Conservation (phyloP, 2,329 filamentous ascomycete genomes). For the Drechslerella dactyloides region DNA sequence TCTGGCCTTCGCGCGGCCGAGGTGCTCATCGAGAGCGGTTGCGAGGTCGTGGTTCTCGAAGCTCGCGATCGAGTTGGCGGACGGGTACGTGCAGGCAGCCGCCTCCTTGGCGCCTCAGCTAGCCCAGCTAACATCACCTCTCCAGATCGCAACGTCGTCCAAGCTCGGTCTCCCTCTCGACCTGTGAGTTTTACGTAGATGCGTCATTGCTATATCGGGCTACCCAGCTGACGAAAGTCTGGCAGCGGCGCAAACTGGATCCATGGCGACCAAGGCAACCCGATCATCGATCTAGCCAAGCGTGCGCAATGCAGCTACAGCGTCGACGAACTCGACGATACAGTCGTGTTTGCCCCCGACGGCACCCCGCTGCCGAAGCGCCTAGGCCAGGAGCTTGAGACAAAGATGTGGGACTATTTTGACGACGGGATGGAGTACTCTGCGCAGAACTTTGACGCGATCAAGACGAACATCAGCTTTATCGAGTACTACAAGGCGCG, state of each 20-base stretch:
- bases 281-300: constrained; percentile 71
- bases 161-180: constrained; percentile 43
- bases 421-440: constrained; percentile 72
- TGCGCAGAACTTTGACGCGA: constrained; percentile 63
- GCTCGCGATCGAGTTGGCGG: constrained; percentile 72
- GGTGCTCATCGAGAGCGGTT: constrained; percentile 69
- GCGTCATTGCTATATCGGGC: too few relatives aligned
- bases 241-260: constrained; percentile 78
- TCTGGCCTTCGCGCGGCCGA: constrained; percentile 75
- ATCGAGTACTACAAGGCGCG: constrained; percentile 55
- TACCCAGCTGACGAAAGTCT: constrained; percentile 16
- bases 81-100: constrained; percentile 60
- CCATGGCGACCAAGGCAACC: constrained; percentile 74
- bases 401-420: constrained; percentile 72
- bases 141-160: constrained; percentile 57
- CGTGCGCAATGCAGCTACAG: constrained; percentile 63
- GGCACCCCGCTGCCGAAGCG: constrained; percentile 63
- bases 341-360: constrained; percentile 65
- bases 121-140: constrained; percentile 57
- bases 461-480: constrained; percentile 38
- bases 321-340: constrained; percentile 56
- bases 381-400: constrained; percentile 62
- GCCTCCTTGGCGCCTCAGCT: constrained; percentile 1
- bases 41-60: constrained; percentile 73
- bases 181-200: constrained; percentile 12